These are phyloP conservation scores for Dipsacomyces acuminosporus DNA, from an alignment of 371 early-diverging fungal genomes.

Conservation along the genomic window DNA sequence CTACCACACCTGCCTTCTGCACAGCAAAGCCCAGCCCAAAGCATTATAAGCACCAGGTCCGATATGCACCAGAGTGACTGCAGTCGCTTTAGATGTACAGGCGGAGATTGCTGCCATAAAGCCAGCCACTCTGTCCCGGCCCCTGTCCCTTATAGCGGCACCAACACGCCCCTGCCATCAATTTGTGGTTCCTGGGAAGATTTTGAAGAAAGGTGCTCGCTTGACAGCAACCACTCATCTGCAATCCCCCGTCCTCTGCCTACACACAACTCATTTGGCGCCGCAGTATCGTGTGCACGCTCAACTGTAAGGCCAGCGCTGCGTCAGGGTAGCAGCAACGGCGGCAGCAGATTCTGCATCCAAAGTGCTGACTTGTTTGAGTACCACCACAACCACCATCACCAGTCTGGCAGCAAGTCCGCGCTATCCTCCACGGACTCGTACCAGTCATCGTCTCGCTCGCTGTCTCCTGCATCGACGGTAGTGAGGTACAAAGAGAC, in stretches of 20 bases:
- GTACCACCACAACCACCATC: neutral
- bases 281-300: constrained; percentile 16
- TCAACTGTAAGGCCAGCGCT: constrained; percentile 15
- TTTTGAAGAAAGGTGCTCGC: no score
- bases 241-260: neutral
- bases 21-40: no score
- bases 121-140: no score
- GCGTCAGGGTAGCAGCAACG: neutral
- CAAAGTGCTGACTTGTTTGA: neutral
- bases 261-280: constrained; percentile 12
- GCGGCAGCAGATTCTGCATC: neutral
- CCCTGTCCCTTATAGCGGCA: no score
- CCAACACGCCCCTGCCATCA: neutral
- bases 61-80: no score
- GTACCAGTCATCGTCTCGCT: constrained; percentile 14
- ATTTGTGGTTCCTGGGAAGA: neutral
- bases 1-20: no score
- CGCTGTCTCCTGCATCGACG: constrained; percentile 25
- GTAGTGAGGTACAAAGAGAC: constrained; percentile 3
- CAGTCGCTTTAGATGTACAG: no score
- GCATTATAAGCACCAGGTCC: no score
- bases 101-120: no score
- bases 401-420: constrained; percentile 7
- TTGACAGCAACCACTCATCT: neutral
- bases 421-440: constrained; percentile 7